Conservation (phyloP, 2,329 filamentous ascomycete genomes). For the Fusarium begoniae region DNA sequence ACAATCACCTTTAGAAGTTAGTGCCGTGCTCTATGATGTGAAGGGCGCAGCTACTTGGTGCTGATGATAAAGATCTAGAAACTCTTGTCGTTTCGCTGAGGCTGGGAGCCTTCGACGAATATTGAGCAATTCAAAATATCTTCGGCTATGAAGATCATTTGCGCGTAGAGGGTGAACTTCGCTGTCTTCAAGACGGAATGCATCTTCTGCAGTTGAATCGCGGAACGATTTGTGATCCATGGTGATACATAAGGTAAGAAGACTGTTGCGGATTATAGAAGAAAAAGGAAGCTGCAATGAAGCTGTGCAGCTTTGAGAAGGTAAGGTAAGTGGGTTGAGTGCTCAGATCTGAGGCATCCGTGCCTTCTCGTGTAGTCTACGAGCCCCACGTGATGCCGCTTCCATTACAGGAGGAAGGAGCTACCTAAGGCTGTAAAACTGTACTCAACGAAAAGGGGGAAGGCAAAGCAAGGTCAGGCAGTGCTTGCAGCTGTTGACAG, state of each 20-base stretch:
- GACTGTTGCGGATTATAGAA: neutral
- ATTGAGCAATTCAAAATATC: neutral
- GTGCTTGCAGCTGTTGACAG: neutral
- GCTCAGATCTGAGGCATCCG: neutral
- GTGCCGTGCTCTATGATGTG: neutral
- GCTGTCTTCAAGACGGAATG: neutral
- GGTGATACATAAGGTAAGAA: neutral
- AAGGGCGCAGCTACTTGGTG: neutral
- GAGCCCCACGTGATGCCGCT: neutral
- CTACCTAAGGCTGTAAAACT: neutral
- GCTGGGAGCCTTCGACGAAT: neutral
- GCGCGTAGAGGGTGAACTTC: neutral
- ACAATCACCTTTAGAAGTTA: neutral
- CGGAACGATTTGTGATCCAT: neutral
- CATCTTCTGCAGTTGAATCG: neutral
- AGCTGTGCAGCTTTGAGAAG: neutral
- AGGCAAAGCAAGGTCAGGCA: neutral
- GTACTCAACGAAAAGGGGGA: neutral
- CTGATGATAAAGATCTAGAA: neutral
- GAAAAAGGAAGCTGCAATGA: neutral
- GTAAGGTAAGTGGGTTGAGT: neutral
- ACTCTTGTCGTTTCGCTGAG: neutral
- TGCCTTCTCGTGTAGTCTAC: neutral
- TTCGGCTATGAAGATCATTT: neutral
- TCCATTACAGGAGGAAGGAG: neutral